Evolutionary conservation across 495 filamentous ascomycete species (phyloP), one percentile per base, ranked within the genome.

Genomic region (Talaromyces stipitatus): DNA sequence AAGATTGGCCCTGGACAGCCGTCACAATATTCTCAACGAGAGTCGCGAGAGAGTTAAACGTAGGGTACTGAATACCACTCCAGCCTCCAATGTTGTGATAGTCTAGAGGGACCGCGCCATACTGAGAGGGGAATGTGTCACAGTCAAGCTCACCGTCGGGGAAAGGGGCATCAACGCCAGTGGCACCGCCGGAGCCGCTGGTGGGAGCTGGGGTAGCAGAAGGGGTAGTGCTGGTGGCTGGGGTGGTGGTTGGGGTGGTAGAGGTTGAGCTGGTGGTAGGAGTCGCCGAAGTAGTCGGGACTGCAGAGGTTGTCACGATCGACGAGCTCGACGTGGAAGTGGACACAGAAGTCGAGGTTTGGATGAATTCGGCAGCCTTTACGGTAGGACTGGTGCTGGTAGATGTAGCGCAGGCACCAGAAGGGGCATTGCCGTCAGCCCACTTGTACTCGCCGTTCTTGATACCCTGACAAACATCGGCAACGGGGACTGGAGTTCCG

Each of bases 61-160:
- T 71, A 24, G 76, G 66, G 61, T 82, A 79, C 70, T 94, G 89
- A 61, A 97, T 78, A 68, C 92, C 91, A 56, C 83, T 85, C 86
- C 85, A 98, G 57, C 91, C 91, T 53, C 77, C 80, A 12, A 88
- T 72, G 22, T 77, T 77, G 5, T 87, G 72, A 79, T 87, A 95
- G 45, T 77, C 62, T 22, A 95, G 72, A 54, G 81, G 38, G 20
- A 96, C 64, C 1, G 95, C 86, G 64, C 94, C 94, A 64, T 95
- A 97, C 0, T 83, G 77, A 10, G 84, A 85, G 23, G 95, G 95
- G 76, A 97, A 94, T 0, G 73, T 64, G 50, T 66, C 64, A 71
- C 94, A 98, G 60, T 78, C 72, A 29, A 92, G 55, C 61, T 85
- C 73, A 51, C 89, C 90, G 72, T 86, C 83, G 10, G 89, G 90